Evolutionary conservation across 495 filamentous ascomycete genomes (phyloP).

Genomic region (Alectoria sarmentosa): DNA sequence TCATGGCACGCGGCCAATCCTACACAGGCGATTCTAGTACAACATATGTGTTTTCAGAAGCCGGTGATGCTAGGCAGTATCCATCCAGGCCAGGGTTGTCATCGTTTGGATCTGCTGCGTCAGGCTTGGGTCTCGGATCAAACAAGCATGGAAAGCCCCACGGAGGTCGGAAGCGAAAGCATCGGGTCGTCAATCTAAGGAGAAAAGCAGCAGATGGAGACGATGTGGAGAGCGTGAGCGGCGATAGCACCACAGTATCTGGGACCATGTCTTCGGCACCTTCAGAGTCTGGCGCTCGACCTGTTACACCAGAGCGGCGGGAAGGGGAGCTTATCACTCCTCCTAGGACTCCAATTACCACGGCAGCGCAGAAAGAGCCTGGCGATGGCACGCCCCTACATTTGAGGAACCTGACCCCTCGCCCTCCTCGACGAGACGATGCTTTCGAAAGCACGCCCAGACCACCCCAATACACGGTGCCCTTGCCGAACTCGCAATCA

Average conservation of each 20-base stretch:
- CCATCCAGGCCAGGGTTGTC: constrained; percentile 40
- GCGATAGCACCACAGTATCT: constrained; percentile 41
- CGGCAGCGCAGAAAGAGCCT: constrained; percentile 22
- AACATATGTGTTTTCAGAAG: constrained; percentile 56
- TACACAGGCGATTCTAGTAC: constrained; percentile 51
- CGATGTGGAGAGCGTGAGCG: constrained; percentile 50
- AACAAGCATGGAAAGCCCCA: constrained; percentile 56
- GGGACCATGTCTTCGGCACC: constrained; percentile 30
- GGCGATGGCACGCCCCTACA: constrained; percentile 18
- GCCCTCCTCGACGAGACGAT: constrained; percentile 15
- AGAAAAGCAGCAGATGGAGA: constrained; percentile 47
- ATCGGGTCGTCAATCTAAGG: constrained; percentile 85
- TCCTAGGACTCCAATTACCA: constrained; percentile 35
- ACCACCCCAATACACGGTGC: constrained; percentile 4
- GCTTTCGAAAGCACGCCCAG: constrained; percentile 12
- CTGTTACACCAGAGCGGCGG: constrained; percentile 41
- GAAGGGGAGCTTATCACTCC: constrained; percentile 45
- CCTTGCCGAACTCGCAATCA: background rate
- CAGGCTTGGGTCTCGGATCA: constrained; percentile 57
- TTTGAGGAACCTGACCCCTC: constrained; percentile 26
- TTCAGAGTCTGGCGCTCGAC: constrained; percentile 45
- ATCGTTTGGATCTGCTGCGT: constrained; percentile 38
- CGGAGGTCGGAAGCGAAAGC: constrained; percentile 75
- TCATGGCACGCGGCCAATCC: constrained; percentile 53
- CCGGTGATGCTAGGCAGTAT: constrained; percentile 41